Percentiles rank a stretch among this genome's conserved stretches.
These are phyloP conservation scores for Penicillium sp. DNA, from an alignment of 2,329 filamentous ascomycete species.

Conservation along the genomic window DNA sequence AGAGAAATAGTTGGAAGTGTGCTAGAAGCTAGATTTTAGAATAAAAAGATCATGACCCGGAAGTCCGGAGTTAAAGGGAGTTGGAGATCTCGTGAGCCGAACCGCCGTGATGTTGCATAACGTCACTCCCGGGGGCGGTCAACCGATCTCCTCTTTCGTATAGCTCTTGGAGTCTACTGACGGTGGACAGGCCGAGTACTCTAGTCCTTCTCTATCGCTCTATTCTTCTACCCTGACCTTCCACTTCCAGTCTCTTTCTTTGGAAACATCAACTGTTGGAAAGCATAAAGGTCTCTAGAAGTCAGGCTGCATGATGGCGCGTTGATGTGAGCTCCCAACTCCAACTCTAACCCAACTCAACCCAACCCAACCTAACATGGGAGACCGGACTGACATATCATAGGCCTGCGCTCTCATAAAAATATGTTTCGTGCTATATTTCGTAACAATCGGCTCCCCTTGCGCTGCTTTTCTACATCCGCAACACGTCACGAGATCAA, in stretches of 20 bases:
- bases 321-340: constrained; percentile 6
- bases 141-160: background rate
- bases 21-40: background rate
- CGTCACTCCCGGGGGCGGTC: constrained; percentile 3
- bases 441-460: constrained; percentile 13
- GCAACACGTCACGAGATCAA: constrained; percentile 44
- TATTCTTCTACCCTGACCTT: background rate
- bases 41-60: background rate
- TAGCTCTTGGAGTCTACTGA: background rate
- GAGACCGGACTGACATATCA: constrained; percentile 6
- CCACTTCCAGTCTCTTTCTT: background rate
- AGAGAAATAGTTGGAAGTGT: background rate
- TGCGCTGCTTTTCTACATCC: constrained; percentile 47
- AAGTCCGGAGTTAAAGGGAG: background rate
- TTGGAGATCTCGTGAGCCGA: constrained; percentile 1
- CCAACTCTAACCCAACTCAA: background rate
- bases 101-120: background rate
- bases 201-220: background rate
- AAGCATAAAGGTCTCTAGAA: background rate
- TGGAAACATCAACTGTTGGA: background rate
- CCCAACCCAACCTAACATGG: background rate
- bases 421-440: constrained; percentile 24
- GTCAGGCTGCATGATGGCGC: constrained; percentile 1
- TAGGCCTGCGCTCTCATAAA: background rate
- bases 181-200: too few species aligned